These are phyloP conservation scores for Calocera cornea DNA, from an alignment of 768 basidiomycete genomes.

Conservation along the genomic window DNA sequence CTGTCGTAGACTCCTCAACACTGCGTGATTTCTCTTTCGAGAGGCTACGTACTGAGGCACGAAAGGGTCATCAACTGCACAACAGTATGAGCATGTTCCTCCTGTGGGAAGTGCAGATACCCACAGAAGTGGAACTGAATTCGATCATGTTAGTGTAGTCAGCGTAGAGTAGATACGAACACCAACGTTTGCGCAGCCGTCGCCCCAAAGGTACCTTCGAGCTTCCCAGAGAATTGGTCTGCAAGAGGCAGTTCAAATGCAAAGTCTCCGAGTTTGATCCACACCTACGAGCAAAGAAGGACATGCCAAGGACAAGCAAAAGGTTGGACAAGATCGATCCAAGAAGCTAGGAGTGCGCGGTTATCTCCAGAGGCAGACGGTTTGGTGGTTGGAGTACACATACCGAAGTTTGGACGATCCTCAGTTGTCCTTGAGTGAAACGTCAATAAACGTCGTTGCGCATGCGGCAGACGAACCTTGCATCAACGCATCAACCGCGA, in stretches of 20 bases:
- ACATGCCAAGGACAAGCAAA: constrained; percentile 78
- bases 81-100: no score
- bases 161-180: background rate
- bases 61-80: constrained; percentile 67
- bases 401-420: constrained; percentile 85
- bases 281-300: constrained; percentile 62
- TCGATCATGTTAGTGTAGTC: background rate
- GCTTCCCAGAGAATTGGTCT: constrained; percentile 9
- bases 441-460: background rate
- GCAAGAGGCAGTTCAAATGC: no score
- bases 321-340: constrained; percentile 86
- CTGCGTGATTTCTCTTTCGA: background rate
- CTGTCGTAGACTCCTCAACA: constrained; percentile 19
- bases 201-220: constrained; percentile 60
- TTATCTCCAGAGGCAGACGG: background rate
- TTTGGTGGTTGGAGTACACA: constrained; percentile 19
- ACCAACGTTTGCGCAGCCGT: constrained; percentile 81
- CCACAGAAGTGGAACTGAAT: no score
- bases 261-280: no score
- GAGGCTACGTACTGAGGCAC: constrained; percentile 52
- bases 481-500: constrained; percentile 69
- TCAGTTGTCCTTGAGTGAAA: constrained; percentile 45
- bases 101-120: no score
- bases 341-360: constrained; percentile 45
- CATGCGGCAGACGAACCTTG: constrained; percentile 38